A percentile compares a stretch with the other conserved stretches of the same genome.
Conservation (phyloP, 202 grass and related monocot genomes). For the Saccharum hybrid region DNA sequence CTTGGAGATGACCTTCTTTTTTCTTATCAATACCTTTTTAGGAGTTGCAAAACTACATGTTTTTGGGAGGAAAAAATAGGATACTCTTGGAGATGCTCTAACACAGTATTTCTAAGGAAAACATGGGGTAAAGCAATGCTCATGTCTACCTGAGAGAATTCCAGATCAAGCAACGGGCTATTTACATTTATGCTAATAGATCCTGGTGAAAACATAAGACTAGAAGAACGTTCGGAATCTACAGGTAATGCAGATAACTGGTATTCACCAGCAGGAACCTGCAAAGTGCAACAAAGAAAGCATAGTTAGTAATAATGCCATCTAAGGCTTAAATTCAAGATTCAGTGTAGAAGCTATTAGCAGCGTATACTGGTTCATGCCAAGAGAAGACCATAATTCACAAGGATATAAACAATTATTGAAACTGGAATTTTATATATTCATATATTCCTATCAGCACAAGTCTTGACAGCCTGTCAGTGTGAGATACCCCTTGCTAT, state of each 20-base stretch:
- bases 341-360: constrained; percentile 25
- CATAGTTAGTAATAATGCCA: constrained; percentile 11
- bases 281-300: constrained; percentile 38
- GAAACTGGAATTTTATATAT: background rate
- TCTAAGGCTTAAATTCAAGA: constrained; percentile 33
- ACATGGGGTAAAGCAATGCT: constrained; percentile 27
- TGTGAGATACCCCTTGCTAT: background rate
- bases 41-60: no score
- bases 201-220: constrained; percentile 84
- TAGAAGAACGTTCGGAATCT: constrained; percentile 64
- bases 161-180: constrained; percentile 75
- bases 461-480: background rate
- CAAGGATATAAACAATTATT: constrained; percentile 39
- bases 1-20: no score
- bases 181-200: constrained; percentile 77
- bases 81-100: background rate
- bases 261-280: constrained; percentile 89
- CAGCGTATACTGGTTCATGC: background rate
- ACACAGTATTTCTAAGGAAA: constrained; percentile 7
- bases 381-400: constrained; percentile 33
- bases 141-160: constrained; percentile 83
- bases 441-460: constrained; percentile 13
- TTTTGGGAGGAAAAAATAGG: no score
- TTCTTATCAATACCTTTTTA: no score
- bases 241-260: constrained; percentile 77